Evolutionary conservation across 768 basidiomycete genomes (phyloP).

Genomic region (Tricholoma terreum): DNA sequence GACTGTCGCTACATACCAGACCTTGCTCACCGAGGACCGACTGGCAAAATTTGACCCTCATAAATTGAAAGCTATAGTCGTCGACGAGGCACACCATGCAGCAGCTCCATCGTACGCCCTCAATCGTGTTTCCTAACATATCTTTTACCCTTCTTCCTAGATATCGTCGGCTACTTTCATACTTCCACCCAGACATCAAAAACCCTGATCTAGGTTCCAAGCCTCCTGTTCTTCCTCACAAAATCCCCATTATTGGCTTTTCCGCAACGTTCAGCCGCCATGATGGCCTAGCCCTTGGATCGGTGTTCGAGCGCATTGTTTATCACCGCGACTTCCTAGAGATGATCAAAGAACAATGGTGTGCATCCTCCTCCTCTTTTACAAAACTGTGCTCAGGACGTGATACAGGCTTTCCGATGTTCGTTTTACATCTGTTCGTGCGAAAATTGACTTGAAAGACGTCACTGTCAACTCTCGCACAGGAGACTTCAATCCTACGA

Average conservation of each 20-base stretch:
- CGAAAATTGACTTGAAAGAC: conserved; percentile 62
- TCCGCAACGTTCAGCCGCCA: conserved; percentile 94
- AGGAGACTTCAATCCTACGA: conserved; percentile 80
- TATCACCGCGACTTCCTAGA: conserved; percentile 89
- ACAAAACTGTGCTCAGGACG: conserved; percentile 18
- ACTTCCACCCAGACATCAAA: conserved; percentile 69
- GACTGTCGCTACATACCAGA: conserved; percentile 90
- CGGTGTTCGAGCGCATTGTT: conserved; percentile 87
- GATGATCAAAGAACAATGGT: conserved; percentile 95
- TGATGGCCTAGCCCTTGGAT: conserved; percentile 84
- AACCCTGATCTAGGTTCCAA: conserved; percentile 44
- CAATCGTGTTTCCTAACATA: neutral
- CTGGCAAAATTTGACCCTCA: conserved; percentile 73
- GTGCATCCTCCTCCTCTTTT: conserved; percentile 9
- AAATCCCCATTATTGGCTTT: conserved; percentile 87
- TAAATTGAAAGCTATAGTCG: conserved; percentile 68
- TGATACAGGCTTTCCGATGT: conserved; percentile 74
- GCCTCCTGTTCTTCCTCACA: conserved; percentile 38
- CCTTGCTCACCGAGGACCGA: conserved; percentile 59
- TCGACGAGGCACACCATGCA: conserved; percentile 96
- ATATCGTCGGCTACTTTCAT: conserved; percentile 80
- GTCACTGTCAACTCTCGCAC: conserved; percentile 64
- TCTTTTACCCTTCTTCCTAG: conserved; percentile 26
- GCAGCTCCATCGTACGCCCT: conserved; percentile 77
- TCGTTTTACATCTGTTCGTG: conserved; percentile 79